These are phyloP conservation scores for Teratosphaeriaceae sp. DNA, from an alignment of 2,329 filamentous ascomycete species.

Conservation along the genomic window DNA sequence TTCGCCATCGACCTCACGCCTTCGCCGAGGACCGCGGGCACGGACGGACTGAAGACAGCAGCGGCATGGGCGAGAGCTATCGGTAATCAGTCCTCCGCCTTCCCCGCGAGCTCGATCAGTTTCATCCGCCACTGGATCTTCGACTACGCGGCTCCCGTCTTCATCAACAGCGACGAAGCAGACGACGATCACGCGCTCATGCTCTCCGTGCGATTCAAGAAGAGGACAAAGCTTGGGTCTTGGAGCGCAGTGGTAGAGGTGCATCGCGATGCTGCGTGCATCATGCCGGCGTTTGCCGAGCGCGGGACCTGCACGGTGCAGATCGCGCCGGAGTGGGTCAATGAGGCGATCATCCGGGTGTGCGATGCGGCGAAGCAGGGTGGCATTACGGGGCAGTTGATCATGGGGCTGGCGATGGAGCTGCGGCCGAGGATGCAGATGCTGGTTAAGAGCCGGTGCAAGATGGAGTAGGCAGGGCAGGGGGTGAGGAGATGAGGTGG, in stretches of 20 bases:
- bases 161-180: not conserved
- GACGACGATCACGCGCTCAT: constrained; percentile 2
- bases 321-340: constrained; percentile 10
- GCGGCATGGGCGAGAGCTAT: constrained; percentile 14
- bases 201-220: constrained; percentile 4
- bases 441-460: constrained; percentile 5
- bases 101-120: not conserved
- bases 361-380: constrained; percentile 2
- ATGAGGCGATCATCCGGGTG: constrained; percentile 4
- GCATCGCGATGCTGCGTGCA: constrained; percentile 10
- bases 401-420: constrained; percentile 7
- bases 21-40: not conserved
- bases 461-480: not conserved
- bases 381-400: not conserved
- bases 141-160: constrained; percentile 1
- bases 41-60: constrained; percentile 1
- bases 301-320: constrained; percentile 5
- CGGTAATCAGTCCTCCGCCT: not conserved
- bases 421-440: constrained; percentile 4
- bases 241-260: constrained; percentile 6
- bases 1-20: constrained; percentile 16
- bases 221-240: not conserved
- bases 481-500: not conserved
- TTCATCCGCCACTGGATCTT: constrained; percentile 10
- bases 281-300: constrained; percentile 2